phyloP scores from a whole-genome alignment of 345 rosid genomes.

The Citrus cavaleriei region DNA sequence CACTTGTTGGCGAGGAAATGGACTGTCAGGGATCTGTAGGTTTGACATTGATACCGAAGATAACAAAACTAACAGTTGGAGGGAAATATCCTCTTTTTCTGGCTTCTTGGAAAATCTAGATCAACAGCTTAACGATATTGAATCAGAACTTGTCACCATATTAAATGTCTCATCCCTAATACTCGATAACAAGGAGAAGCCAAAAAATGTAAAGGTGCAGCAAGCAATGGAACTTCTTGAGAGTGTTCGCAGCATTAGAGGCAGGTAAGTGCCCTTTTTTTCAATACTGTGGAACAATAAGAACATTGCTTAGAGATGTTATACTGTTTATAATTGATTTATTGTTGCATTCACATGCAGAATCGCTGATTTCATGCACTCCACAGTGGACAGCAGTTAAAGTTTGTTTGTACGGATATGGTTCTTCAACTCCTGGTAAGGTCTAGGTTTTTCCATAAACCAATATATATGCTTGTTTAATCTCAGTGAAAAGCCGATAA shows the following conservation, averaged over 20 bases:
- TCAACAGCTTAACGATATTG: slow-evolving; percentile 55
- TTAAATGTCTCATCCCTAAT: slow-evolving; percentile 54
- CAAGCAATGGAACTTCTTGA: slow-evolving; percentile 66
- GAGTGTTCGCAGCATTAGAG: slow-evolving; percentile 44
- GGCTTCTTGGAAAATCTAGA: slow-evolving; percentile 61
- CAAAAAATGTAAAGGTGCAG: slow-evolving; percentile 51
- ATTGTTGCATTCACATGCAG: slow-evolving; percentile 23
- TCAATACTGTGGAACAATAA: slow-evolving; percentile 1
- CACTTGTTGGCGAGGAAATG: slow-evolving; percentile 13
- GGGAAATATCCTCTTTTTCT: slow-evolving; percentile 47
- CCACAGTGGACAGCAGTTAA: slow-evolving; percentile 19
- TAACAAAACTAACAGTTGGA: slow-evolving; percentile 17
- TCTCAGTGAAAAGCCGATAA: not conserved
- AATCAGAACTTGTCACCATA: slow-evolving; percentile 60
- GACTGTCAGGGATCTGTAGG: slow-evolving; percentile 25
- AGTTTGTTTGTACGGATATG: not conserved
- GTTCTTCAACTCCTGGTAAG: slow-evolving; percentile 17
- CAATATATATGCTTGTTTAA: not conserved
- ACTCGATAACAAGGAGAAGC: slow-evolving; percentile 44
- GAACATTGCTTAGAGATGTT: not conserved
- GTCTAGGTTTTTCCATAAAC: not conserved
- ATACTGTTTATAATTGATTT: not conserved
- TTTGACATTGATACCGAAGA: slow-evolving; percentile 23
- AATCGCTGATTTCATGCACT: slow-evolving; percentile 28
- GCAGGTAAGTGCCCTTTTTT: slow-evolving; percentile 36